Conservation (phyloP, 768 basidiomycete genomes). For the Calvatia gigantea region DNA sequence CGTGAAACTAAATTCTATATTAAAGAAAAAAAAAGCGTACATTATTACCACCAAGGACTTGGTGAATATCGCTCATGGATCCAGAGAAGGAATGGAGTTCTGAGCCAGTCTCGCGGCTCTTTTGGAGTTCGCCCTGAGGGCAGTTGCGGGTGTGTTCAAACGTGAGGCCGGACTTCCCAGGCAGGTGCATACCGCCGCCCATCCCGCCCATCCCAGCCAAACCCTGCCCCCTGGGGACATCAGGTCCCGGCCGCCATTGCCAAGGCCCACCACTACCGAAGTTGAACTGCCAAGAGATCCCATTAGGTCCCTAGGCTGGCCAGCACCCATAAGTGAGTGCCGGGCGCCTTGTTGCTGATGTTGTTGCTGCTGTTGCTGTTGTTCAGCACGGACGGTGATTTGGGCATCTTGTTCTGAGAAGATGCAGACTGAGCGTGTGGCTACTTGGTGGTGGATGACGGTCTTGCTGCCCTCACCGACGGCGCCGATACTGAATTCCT, state of each 20-base stretch:
- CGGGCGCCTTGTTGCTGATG: slow-evolving; percentile 10
- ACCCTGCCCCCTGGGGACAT: not conserved
- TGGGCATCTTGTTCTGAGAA: slow-evolving; percentile 83
- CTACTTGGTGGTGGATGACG: slow-evolving; percentile 97
- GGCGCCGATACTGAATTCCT: slow-evolving; percentile 99
- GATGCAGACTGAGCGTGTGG: slow-evolving; percentile 88
- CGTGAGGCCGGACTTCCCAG: slow-evolving; percentile 81
- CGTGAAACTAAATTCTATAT: not conserved
- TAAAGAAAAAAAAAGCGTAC: slow-evolving; percentile 39
- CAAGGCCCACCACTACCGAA: slow-evolving; percentile 28
- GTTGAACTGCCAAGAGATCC: slow-evolving; percentile 15
- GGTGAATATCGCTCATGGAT: slow-evolving; percentile 86
- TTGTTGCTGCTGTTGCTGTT: slow-evolving; percentile 47
- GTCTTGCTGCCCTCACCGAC: slow-evolving; percentile 98
- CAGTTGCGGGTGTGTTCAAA: slow-evolving; percentile 91
- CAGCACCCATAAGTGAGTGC: slow-evolving; percentile 12
- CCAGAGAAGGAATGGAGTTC: slow-evolving; percentile 77
- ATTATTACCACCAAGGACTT: slow-evolving; percentile 80
- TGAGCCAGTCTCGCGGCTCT: slow-evolving; percentile 88
- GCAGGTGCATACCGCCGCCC: slow-evolving; percentile 66
- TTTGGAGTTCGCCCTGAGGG: slow-evolving; percentile 91
- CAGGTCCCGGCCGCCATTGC: slow-evolving; percentile 46
- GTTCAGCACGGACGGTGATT: slow-evolving; percentile 67
- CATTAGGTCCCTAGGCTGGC: slow-evolving; percentile 11
- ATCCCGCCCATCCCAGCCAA: slow-evolving; percentile 73